Evolutionary conservation across 129 eudicot species (phyloP), one percentile per base, ranked within the genome.

Genomic region (Pittosporum tobira): DNA sequence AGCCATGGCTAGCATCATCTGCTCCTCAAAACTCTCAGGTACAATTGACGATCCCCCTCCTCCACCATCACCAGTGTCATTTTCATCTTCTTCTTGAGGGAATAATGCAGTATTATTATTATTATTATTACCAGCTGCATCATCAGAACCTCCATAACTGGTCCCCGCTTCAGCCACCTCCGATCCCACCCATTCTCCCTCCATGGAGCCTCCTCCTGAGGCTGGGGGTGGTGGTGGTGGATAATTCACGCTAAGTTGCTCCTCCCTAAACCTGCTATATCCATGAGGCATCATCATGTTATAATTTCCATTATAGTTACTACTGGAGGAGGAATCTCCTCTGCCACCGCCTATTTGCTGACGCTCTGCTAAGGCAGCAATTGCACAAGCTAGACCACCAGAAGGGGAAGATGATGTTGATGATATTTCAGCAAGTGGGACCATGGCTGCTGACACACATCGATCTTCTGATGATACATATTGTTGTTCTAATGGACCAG

Each of bases 1-100:
- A 29, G 98, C 96, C 98, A 86, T 86, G 49, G 98, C 96, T 52
- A 86, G 64, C 96, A 91, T 86, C 90, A 86, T 83, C 80, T 91
- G 98, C 77, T 86, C 98, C 72, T 91, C 98, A 42, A 80, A 86
- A 63, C 90, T 91, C 77, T 91, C 98, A 0, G 98, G 95, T 55
- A 78, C 81, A 47, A 88, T 56, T 13, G 70, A n/a, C n/a, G n/a
- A 51, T 2, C 78, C 75, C 5, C 61, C 61, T 31, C 11, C 40
- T 34, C 68, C 56, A 28, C 42, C 70, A 46, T 71, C 34, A 24
- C 69, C 24, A 3, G 11, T 27, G 3, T 74, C 81, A 31, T 6
- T 49, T 46, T 65, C 85, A 8, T 80, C 84, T 24, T 80, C 84
- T 24, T 55, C 66, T 55, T 65, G 78, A 24, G 69, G 63, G 16